phyloP scores from a whole-genome alignment of 1,284 basidiomycete genomes.

The Golubevia pallescens region DNA sequence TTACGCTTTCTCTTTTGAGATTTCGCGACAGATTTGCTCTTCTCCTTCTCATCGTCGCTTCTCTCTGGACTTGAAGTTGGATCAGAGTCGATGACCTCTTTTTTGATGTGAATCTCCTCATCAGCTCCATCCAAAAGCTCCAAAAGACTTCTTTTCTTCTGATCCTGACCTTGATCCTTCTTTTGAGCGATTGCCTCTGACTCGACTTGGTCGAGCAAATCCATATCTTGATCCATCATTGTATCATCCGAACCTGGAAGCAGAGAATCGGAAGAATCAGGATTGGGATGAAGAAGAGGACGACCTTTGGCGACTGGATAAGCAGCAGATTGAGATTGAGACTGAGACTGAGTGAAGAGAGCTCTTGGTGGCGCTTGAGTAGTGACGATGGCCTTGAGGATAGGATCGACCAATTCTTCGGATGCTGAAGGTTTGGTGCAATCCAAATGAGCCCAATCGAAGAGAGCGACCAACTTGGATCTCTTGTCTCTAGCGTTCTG shows the following conservation, averaged over 20 bases:
- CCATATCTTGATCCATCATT: conserved; percentile 1
- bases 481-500: conserved; percentile 11
- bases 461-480: conserved; percentile 34
- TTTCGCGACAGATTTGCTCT: neutral
- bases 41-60: too few relatives aligned
- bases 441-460: conserved; percentile 47
- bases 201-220: conserved; percentile 10
- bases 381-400: too few relatives aligned
- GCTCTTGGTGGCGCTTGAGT: too few relatives aligned
- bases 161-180: neutral
- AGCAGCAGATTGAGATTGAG: too few relatives aligned
- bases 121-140: conserved; percentile 2
- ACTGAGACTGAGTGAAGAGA: too few relatives aligned
- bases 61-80: neutral
- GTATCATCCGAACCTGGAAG: neutral
- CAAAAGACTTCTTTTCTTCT: neutral
- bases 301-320: too few relatives aligned
- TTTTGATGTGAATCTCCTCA: conserved; percentile 1
- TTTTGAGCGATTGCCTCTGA: conserved; percentile 6
- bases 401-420: too few relatives aligned
- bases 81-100: too few relatives aligned
- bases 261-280: neutral
- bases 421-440: conserved; percentile 19
- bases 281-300: neutral
- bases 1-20: neutral